A percentile compares a stretch with the other conserved stretches of the same genome.
Conservation (phyloP, 352 stramenopile genomes). For the Pythium phragmiticola region DNA sequence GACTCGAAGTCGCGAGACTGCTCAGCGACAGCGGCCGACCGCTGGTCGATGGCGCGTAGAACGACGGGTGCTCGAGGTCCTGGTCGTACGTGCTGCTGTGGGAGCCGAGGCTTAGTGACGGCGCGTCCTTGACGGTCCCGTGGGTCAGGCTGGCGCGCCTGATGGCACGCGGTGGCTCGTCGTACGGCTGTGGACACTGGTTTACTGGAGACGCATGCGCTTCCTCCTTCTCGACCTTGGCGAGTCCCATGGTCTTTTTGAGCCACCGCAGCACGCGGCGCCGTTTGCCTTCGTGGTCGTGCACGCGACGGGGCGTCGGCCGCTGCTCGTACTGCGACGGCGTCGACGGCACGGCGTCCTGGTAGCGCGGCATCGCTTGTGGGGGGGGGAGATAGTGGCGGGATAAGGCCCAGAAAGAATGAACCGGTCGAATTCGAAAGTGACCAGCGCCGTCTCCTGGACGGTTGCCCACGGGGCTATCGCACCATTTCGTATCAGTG, state of each 20-base stretch:
- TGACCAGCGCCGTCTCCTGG: background rate
- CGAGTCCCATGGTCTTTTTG: slow-evolving; percentile 45
- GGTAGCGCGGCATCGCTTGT: background rate
- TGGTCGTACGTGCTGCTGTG: slow-evolving; percentile 9
- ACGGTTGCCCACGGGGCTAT: too few relatives aligned
- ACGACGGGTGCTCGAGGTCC: background rate
- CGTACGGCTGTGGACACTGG: background rate
- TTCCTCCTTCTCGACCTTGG: slow-evolving; percentile 11
- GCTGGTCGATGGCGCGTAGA: background rate
- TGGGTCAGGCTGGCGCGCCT: background rate
- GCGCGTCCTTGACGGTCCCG: slow-evolving; percentile 2
- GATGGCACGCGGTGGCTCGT: background rate
- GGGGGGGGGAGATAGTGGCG: too few relatives aligned
- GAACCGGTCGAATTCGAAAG: background rate
- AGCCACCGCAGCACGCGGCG: slow-evolving; percentile 64
- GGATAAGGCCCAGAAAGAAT: background rate
- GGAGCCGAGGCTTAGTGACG: slow-evolving; percentile 1
- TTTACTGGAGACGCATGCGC: background rate
- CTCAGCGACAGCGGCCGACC: slow-evolving; percentile 2
- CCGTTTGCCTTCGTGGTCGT: slow-evolving; percentile 49
- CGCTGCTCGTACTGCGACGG: slow-evolving; percentile 42
- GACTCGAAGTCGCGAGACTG: background rate
- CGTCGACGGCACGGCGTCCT: background rate
- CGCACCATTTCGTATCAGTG: too few relatives aligned
- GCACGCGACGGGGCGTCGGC: slow-evolving; percentile 25